Percentiles rank a stretch among this genome's conserved stretches.
Conservation (phyloP, 2,329 filamentous ascomycete species). For the Neocucurbitaria cava region DNA sequence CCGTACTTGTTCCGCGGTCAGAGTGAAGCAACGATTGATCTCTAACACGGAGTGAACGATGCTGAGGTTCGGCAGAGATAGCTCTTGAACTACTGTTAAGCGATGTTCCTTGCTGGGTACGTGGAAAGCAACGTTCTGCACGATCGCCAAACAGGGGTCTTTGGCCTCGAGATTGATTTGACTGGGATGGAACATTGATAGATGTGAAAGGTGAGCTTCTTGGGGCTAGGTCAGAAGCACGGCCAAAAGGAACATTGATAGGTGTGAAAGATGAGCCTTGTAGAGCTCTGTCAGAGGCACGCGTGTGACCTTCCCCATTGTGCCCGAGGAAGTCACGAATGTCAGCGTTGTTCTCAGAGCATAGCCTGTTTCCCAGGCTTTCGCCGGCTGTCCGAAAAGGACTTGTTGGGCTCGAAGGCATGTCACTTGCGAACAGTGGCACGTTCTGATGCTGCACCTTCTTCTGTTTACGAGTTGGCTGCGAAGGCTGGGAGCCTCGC, state of each 20-base stretch:
- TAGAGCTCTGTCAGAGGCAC: not conserved
- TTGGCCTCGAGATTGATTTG: not conserved
- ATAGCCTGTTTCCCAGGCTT: not conserved
- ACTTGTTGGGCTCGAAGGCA: not conserved
- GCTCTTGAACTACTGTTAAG: not conserved
- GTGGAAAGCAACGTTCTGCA: not conserved
- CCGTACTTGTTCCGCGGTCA: not conserved
- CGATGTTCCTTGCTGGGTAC: not conserved
- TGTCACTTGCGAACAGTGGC: not conserved
- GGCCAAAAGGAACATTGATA: conserved; percentile 13
- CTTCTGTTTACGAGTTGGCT: conserved; percentile 7
- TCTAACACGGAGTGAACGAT: not conserved
- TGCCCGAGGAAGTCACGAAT: conserved; percentile 34
- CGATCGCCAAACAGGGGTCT: not conserved
- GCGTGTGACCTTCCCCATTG: not conserved
- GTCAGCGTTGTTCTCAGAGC: conserved; percentile 26
- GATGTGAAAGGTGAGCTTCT: conserved; percentile 9
- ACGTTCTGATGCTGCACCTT: not conserved
- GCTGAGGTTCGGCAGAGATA: conserved; percentile 1
- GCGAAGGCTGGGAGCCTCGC: conserved; percentile 1
- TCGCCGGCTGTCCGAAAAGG: conserved; percentile 1
- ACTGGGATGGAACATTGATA: conserved; percentile 6
- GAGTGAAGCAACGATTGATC: not conserved
- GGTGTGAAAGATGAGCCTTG: conserved; percentile 10
- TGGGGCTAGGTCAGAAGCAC: not conserved